Conservation (phyloP, 2,329 filamentous ascomycete genomes). For the Monilinia fructicola region DNA sequence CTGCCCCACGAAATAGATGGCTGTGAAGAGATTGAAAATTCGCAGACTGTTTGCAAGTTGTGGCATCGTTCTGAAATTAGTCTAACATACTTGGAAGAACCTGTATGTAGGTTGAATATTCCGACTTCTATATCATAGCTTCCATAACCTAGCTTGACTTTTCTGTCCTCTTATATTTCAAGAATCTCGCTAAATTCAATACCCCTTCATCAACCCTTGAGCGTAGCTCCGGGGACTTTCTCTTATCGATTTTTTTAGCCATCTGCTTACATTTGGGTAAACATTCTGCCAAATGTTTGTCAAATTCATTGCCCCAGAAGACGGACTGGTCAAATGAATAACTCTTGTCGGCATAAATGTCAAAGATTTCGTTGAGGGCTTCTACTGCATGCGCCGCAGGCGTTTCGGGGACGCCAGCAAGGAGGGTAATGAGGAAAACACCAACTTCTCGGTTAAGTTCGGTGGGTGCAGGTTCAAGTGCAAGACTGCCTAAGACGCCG, state of each 20-base stretch:
- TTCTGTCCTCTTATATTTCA: slow-evolving; percentile 58
- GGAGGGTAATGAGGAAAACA: slow-evolving; percentile 58
- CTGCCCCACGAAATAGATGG: background rate
- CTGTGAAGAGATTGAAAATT: background rate
- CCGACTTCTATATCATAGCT: background rate
- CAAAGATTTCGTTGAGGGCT: slow-evolving; percentile 65
- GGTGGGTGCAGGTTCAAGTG: slow-evolving; percentile 53
- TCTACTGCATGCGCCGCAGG: slow-evolving; percentile 60
- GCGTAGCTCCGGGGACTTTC: slow-evolving; percentile 56
- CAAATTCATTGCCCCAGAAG: slow-evolving; percentile 62
- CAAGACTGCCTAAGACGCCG: slow-evolving; percentile 64
- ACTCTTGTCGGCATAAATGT: slow-evolving; percentile 64
- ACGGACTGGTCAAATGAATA: slow-evolving; percentile 59
- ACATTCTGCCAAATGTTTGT: slow-evolving; percentile 56
- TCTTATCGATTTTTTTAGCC: slow-evolving; percentile 62
- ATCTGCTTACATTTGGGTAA: slow-evolving; percentile 55
- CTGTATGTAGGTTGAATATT: background rate
- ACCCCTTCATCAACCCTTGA: slow-evolving; percentile 59
- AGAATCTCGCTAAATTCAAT: slow-evolving; percentile 60
- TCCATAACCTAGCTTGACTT: slow-evolving; percentile 11
- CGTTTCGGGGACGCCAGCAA: slow-evolving; percentile 53
- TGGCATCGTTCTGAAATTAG: background rate
- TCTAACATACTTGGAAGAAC: background rate
- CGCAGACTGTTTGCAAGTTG: background rate
- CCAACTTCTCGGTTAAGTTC: slow-evolving; percentile 62